A percentile compares a stretch with the other conserved stretches of the same genome.
Evolutionary conservation across 1,139 yeast genomes (phyloP).

Genomic region (Sugiyamaella japonica): DNA sequence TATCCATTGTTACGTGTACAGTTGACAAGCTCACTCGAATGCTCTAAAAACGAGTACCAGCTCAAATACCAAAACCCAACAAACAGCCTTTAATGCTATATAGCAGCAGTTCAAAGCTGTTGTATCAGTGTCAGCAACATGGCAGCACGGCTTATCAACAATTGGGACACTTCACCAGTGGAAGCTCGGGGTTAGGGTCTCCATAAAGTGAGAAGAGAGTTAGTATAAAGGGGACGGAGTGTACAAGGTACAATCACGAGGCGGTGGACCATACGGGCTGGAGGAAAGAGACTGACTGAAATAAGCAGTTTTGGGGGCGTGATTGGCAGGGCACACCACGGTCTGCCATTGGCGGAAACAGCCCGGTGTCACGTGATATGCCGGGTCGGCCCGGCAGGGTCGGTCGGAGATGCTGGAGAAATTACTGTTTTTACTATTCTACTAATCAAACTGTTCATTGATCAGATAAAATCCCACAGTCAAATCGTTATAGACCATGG

Average conservation of each 20-base stretch:
- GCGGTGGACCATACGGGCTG: too few species aligned
- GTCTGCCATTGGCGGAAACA: too few species aligned
- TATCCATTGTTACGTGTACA: slow-evolving; percentile 51
- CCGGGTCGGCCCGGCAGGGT: too few species aligned
- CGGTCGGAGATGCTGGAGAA: too few species aligned
- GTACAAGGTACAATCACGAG: too few species aligned
- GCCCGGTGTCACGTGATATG: too few species aligned
- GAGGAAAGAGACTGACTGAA: too few species aligned
- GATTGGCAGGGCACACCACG: too few species aligned
- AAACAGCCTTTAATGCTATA: neutral
- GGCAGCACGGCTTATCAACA: neutral
- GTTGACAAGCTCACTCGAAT: neutral
- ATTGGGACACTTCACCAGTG: slow-evolving; percentile 5
- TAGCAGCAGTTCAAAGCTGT: neutral
- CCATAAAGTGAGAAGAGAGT: neutral
- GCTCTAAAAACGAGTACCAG: neutral
- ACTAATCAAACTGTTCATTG: too few species aligned
- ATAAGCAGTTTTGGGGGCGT: too few species aligned
- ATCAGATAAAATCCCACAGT: neutral
- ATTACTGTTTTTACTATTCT: too few species aligned
- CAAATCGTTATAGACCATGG: neutral
- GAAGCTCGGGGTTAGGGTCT: neutral
- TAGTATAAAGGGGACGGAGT: too few species aligned
- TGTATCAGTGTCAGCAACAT: neutral
- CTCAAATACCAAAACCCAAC: neutral